These are phyloP conservation scores for Polyporus tsugae DNA, from an alignment of 1,284 basidiomycete genomes.

Conservation along the genomic window DNA sequence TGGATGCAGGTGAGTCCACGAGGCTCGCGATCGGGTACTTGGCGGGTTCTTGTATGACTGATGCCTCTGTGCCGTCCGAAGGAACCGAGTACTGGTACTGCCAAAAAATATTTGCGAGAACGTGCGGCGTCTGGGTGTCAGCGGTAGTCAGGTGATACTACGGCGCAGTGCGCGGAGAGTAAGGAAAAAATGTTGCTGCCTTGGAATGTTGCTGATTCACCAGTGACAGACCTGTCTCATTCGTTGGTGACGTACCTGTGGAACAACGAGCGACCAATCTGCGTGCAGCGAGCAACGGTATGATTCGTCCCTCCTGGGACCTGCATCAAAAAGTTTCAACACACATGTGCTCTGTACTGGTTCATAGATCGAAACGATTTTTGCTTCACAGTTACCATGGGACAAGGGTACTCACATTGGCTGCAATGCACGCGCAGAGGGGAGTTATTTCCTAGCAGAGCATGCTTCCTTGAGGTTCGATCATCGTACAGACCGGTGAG, in stretches of 20 bases:
- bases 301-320: neutral
- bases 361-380: slow-evolving; percentile 1
- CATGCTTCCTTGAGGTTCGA: neutral
- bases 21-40: neutral
- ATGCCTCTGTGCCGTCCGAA: neutral
- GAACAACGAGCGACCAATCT: neutral
- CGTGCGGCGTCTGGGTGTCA: slow-evolving; percentile 3
- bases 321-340: neutral
- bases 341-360: neutral
- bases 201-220: neutral
- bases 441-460: neutral
- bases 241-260: neutral
- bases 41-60: neutral
- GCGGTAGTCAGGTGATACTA: slow-evolving; percentile 7
- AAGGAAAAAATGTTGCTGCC: neutral
- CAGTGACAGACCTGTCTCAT: neutral
- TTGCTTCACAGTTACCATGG: neutral
- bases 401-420: neutral
- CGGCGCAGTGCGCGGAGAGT: neutral
- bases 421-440: neutral
- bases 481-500: neutral
- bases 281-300: neutral
- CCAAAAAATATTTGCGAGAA: neutral
- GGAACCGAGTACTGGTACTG: neutral
- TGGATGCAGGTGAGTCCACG: neutral